Conservation (phyloP, 371 early-diverging fungal genomes). For the Circinella minor region DNA sequence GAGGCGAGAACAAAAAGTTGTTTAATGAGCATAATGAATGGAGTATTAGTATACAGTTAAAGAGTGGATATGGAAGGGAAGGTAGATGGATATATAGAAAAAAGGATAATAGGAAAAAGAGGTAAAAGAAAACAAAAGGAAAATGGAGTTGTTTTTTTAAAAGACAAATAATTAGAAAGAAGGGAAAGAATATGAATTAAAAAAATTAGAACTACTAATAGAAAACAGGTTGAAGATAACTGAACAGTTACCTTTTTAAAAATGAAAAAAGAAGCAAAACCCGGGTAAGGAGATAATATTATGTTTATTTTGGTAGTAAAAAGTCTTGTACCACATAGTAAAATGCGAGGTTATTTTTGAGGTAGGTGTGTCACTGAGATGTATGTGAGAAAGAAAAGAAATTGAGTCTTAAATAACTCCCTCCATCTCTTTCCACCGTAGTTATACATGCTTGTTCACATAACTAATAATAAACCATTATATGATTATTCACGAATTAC, state of each 20-base stretch:
- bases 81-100: no score
- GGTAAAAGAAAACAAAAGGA: background rate
- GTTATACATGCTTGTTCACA: no score
- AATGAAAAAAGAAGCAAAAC: background rate
- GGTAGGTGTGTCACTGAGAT: conserved; percentile 4
- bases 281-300: conserved; percentile 2
- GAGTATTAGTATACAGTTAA: background rate
- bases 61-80: no score
- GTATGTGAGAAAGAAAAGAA: conserved; percentile 2
- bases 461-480: no score
- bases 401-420: background rate
- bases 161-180: no score
- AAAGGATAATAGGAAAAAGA: background rate
- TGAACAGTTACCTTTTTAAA: conserved; percentile 1
- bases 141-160: background rate
- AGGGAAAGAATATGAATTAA: background rate
- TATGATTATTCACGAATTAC: no score
- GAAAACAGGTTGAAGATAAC: background rate
- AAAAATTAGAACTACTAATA: background rate
- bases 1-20: background rate
- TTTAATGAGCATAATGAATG: conserved; percentile 1
- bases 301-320: background rate
- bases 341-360: conserved; percentile 9
- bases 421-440: no score
- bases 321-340: conserved; percentile 4